Evolutionary conservation across 179 eudicot species (phyloP).

Genomic region (Vitellaria paradoxa): DNA sequence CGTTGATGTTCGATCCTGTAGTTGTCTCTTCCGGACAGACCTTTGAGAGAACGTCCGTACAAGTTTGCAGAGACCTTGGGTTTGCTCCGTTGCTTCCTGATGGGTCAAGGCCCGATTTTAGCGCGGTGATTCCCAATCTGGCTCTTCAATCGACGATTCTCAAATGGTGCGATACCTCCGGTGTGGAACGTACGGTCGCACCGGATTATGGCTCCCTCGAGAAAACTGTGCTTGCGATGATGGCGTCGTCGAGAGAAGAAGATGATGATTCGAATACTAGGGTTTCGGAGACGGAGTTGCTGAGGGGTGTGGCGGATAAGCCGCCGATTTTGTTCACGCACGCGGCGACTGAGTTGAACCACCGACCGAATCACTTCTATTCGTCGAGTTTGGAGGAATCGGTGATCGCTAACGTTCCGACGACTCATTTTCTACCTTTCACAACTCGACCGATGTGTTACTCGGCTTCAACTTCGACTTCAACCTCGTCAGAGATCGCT

Average conservation of each 20-base stretch:
- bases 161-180: conserved; percentile 56
- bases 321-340: conserved; percentile 42
- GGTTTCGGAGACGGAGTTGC: conserved; percentile 56
- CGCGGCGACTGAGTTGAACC: conserved; percentile 65
- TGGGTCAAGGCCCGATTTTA: conserved; percentile 52
- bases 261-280: conserved; percentile 22
- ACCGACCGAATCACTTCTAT: conserved; percentile 39
- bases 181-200: conserved; percentile 21
- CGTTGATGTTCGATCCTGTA: conserved; percentile 69
- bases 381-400: conserved; percentile 81
- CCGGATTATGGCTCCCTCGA: conserved; percentile 37
- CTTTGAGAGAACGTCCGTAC: conserved; percentile 56
- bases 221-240: conserved; percentile 22
- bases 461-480: conserved; percentile 43
- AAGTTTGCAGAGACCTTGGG: conserved; percentile 43
- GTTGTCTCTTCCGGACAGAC: conserved; percentile 76
- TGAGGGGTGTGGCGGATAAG: conserved; percentile 51
- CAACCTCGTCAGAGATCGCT: conserved; percentile 50
- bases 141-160: conserved; percentile 58
- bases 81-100: conserved; percentile 50
- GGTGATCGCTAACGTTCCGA: conserved; percentile 47
- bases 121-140: conserved; percentile 51
- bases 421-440: conserved; percentile 58
- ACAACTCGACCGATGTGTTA: conserved; percentile 68
- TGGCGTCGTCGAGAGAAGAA: conserved; percentile 12